Percentiles rank a stretch among this genome's conserved stretches.
Evolutionary conservation across 352 stramenopile genomes (phyloP).

Genomic region (Globisporangium cederbergense): DNA sequence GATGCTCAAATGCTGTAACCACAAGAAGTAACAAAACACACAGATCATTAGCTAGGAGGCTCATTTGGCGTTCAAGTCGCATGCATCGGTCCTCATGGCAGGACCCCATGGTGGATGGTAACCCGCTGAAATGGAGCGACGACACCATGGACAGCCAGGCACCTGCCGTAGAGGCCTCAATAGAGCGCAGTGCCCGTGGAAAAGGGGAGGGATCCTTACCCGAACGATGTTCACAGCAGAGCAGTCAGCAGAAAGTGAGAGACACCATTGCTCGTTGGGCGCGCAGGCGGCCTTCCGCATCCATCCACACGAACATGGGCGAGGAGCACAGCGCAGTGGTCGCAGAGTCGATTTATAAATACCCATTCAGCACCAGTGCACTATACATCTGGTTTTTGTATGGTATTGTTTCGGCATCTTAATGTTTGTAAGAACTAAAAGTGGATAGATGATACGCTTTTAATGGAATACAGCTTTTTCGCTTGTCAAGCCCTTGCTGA

Average conservation of each 20-base stretch:
- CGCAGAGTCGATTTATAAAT: too few relatives aligned
- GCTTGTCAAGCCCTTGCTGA: too few relatives aligned
- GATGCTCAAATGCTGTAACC: constrained; percentile 88
- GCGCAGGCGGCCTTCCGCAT: too few relatives aligned
- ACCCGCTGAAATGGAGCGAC: background rate
- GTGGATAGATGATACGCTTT: too few relatives aligned
- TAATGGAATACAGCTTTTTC: too few relatives aligned
- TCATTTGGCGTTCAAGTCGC: background rate
- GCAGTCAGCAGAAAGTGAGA: constrained; percentile 92
- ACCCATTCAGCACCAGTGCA: too few relatives aligned
- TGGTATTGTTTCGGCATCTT: too few relatives aligned
- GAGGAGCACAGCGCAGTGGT: too few relatives aligned
- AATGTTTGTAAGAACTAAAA: too few relatives aligned
- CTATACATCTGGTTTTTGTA: too few relatives aligned
- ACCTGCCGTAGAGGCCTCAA: background rate
- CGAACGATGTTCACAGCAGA: constrained; percentile 78
- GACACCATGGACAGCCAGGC: background rate
- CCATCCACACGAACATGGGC: too few relatives aligned
- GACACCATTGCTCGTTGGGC: background rate
- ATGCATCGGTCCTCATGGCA: background rate
- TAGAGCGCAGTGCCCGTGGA: background rate
- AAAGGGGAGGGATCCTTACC: constrained; percentile 33
- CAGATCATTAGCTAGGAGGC: background rate
- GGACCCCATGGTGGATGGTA: too few relatives aligned
- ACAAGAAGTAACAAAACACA: background rate